Conservation (phyloP, 2,329 filamentous ascomycete species). For the Fusarium dlaminii region DNA sequence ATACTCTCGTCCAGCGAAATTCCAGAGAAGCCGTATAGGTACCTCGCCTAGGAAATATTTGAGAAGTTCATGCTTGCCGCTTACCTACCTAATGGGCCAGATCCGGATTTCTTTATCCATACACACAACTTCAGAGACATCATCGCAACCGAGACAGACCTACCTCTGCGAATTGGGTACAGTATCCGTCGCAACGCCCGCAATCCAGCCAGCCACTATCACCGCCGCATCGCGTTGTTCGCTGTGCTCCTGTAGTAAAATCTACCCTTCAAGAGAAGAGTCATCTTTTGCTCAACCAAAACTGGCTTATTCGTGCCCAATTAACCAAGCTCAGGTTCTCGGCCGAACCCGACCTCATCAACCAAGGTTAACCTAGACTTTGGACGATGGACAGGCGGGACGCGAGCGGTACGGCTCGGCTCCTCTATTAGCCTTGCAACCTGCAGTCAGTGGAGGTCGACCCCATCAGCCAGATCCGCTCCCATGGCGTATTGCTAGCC, state of each 20-base stretch:
- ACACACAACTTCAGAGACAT: constrained; percentile 11
- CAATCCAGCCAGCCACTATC: constrained; percentile 17
- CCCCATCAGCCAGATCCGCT: constrained; percentile 29
- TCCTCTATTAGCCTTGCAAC: constrained; percentile 36
- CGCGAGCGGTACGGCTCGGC: constrained; percentile 39
- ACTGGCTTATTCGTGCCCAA: background rate
- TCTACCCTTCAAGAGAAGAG: background rate
- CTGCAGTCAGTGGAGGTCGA: constrained; percentile 17
- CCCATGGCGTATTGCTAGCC: constrained; percentile 13
- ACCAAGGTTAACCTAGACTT: constrained; percentile 19
- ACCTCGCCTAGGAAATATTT: background rate
- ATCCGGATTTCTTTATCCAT: constrained; percentile 11
- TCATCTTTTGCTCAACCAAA: constrained; percentile 4
- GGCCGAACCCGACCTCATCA: constrained; percentile 26
- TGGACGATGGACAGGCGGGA: constrained; percentile 31
- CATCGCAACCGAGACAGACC: background rate
- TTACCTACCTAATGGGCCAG: background rate
- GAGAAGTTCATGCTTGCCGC: background rate
- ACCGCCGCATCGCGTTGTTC: background rate
- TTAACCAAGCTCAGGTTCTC: constrained; percentile 6
- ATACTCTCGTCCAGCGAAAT: background rate
- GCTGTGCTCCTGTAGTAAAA: background rate
- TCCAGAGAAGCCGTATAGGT: background rate
- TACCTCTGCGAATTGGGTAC: background rate
- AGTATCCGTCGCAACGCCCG: constrained; percentile 4